Evolutionary conservation across 805 yeast genomes (phyloP).

Genomic region (Saccharomycopsis sp.): DNA sequence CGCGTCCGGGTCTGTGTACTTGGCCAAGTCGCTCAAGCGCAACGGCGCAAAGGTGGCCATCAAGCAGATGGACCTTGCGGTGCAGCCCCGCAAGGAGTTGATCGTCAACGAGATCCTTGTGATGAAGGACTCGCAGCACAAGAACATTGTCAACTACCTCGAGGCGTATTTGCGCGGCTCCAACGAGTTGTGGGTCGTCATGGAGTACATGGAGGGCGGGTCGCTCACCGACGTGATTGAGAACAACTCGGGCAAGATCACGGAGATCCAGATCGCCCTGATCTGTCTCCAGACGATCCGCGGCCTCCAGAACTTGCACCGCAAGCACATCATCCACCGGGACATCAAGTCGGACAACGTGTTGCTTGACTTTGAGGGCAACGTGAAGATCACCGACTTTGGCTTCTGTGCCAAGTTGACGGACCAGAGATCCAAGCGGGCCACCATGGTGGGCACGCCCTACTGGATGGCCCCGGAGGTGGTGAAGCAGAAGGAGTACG

Average conservation of each 20-base stretch:
- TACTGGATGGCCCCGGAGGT: constrained; percentile 99
- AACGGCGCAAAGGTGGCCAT: constrained; percentile 77
- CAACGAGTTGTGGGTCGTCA: constrained; percentile 92
- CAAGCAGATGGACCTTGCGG: constrained; percentile 87
- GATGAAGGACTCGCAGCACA: constrained; percentile 93
- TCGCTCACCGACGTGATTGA: constrained; percentile 93
- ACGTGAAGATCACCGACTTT: constrained; percentile 92
- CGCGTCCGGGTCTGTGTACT: constrained; percentile 92
- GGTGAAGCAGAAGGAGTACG: constrained; percentile 89
- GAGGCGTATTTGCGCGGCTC: constrained; percentile 81
- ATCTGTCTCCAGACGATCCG: constrained; percentile 85
- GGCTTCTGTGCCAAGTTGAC: constrained; percentile 95
- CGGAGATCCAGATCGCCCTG: constrained; percentile 85
- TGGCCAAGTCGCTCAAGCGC: constrained; percentile 59
- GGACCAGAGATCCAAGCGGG: constrained; percentile 76
- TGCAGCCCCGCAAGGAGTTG: constrained; percentile 90
- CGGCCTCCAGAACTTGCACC: constrained; percentile 88
- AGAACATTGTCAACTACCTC: constrained; percentile 88
- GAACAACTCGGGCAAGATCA: constrained; percentile 61
- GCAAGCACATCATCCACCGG: constrained; percentile 88
- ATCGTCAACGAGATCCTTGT: constrained; percentile 94
- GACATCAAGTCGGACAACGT: constrained; percentile 97
- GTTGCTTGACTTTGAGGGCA: constrained; percentile 69
- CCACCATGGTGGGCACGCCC: constrained; percentile 99
- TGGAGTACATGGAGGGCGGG: constrained; percentile 99